phyloP scores from a whole-genome alignment of 2,329 filamentous ascomycete genomes.

The Stagonosporopsis vannaccii region DNA sequence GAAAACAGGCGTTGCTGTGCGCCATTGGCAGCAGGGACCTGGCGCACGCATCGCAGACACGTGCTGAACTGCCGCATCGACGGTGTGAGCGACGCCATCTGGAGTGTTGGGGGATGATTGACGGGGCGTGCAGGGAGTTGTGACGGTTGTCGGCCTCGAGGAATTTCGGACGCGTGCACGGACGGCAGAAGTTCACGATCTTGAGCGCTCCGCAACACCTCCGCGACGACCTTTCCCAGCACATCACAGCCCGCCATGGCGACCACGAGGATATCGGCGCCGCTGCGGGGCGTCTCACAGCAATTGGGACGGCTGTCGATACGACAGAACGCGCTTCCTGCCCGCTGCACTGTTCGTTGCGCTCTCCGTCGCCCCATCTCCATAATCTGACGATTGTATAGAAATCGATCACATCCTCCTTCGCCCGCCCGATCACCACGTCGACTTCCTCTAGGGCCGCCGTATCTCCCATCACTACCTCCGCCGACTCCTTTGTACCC shows the following conservation, averaged over 20 bases:
- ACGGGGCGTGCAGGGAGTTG: conserved; percentile 21
- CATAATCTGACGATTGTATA: conserved; percentile 30
- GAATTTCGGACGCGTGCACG: conserved; percentile 9
- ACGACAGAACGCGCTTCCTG: conserved; percentile 49
- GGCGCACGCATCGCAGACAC: conserved; percentile 46
- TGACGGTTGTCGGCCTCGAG: conserved; percentile 27
- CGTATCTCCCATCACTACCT: conserved; percentile 52
- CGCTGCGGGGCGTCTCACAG: conserved; percentile 45
- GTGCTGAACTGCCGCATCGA: conserved; percentile 43
- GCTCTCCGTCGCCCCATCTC: conserved; percentile 45
- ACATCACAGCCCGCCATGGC: conserved; percentile 48
- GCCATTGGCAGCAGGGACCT: conserved; percentile 38
- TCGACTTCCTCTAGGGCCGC: conserved; percentile 62
- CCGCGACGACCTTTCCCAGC: conserved; percentile 32
- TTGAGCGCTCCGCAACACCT: conserved; percentile 26
- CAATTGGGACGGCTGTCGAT: conserved; percentile 40
- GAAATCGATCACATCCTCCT: conserved; percentile 36
- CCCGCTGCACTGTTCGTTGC: conserved; percentile 57
- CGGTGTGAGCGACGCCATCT: conserved; percentile 47
- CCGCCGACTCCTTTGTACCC: conserved; percentile 49
- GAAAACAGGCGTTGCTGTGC: conserved; percentile 56
- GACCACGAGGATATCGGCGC: conserved; percentile 47
- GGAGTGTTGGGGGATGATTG: conserved; percentile 20
- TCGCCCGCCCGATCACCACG: conserved; percentile 44
- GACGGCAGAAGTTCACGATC: conserved; percentile 3